These are phyloP conservation scores for Aquilaria malaccensis DNA, from an alignment of 345 rosid species.

Conservation along the genomic window DNA sequence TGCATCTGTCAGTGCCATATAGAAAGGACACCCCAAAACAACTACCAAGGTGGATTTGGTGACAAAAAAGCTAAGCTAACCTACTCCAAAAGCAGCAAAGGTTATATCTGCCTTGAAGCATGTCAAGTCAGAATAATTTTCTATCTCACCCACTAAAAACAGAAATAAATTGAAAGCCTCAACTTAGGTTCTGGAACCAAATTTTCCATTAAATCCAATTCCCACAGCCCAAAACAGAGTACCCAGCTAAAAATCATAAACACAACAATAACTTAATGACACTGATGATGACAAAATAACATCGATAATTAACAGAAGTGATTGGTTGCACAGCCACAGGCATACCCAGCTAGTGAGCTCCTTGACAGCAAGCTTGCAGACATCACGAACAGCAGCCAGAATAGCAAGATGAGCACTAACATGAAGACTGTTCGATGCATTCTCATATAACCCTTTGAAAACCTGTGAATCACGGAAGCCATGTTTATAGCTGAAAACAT, in stretches of 20 bases:
- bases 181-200: too few relatives aligned
- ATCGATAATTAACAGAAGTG: too few relatives aligned
- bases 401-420: slow-evolving; percentile 76
- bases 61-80: not conserved
- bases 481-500: too few relatives aligned
- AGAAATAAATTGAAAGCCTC: too few relatives aligned
- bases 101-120: too few relatives aligned
- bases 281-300: too few relatives aligned
- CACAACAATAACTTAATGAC: too few relatives aligned
- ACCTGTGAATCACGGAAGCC: slow-evolving; percentile 31
- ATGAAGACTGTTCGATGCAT: slow-evolving; percentile 67
- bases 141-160: too few relatives aligned
- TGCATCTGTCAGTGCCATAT: not conserved
- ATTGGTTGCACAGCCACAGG: slow-evolving; percentile 11
- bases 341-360: slow-evolving; percentile 99
- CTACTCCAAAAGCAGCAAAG: not conserved
- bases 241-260: too few relatives aligned
- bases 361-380: slow-evolving; percentile 88
- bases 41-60: not conserved
- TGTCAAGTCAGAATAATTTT: too few relatives aligned
- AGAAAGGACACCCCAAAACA: not conserved
- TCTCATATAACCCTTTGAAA: slow-evolving; percentile 85
- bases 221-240: too few relatives aligned
- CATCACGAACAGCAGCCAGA: slow-evolving; percentile 86
- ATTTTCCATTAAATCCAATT: too few relatives aligned